These are phyloP conservation scores for Lasiodiplodia sp. DNA, from an alignment of 2,329 filamentous ascomycete species.

Conservation along the genomic window DNA sequence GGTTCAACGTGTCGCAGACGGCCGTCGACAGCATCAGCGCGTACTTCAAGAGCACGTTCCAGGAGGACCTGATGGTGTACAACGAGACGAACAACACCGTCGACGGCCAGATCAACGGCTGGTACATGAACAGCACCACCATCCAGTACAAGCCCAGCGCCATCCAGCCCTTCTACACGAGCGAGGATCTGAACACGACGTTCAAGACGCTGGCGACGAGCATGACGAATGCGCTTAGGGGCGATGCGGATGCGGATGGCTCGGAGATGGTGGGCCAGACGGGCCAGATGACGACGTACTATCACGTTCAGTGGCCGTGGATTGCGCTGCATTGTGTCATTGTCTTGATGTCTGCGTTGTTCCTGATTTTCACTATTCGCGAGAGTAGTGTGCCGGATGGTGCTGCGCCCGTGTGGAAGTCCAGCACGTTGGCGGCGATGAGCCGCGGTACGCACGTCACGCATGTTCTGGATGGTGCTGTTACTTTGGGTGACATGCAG, in stretches of 20 bases:
- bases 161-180: conserved; percentile 29
- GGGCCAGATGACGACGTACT: background rate
- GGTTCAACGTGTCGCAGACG: conserved; percentile 31
- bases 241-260: background rate
- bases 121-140: conserved; percentile 14
- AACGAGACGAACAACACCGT: conserved; percentile 3
- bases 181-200: conserved; percentile 25
- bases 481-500: background rate
- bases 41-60: conserved; percentile 26
- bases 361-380: background rate
- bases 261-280: background rate
- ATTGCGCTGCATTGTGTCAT: background rate
- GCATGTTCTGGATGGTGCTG: background rate
- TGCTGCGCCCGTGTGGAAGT: conserved; percentile 31
- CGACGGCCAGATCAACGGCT: conserved; percentile 23
- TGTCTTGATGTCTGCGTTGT: background rate
- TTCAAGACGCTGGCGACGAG: conserved; percentile 31
- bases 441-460: background rate
- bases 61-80: background rate
- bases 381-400: background rate
- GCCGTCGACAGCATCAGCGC: conserved; percentile 28
- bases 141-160: conserved; percentile 24
- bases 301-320: background rate
- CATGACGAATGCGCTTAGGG: conserved; percentile 33
- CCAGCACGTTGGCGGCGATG: conserved; percentile 28